Percentiles rank a stretch among this genome's conserved stretches.
phyloP scores from a whole-genome alignment of 2,329 filamentous ascomycete genomes.

The Penicillium crustosum region DNA sequence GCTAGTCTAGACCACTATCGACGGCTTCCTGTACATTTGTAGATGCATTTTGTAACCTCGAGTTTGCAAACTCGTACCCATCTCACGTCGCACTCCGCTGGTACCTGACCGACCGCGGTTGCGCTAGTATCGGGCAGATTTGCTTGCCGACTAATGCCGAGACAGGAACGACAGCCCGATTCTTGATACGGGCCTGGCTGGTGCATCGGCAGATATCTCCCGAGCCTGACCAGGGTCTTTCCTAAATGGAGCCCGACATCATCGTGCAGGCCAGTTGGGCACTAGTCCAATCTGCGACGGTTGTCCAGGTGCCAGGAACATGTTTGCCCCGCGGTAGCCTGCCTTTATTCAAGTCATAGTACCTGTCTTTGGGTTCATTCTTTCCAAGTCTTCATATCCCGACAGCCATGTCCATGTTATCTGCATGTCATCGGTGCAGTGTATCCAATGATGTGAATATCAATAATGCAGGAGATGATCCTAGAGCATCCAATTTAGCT shows the following conservation, averaged over 20 bases:
- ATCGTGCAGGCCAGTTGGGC: conserved; percentile 24
- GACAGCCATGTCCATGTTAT: background rate
- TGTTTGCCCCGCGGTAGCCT: background rate
- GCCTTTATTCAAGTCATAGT: background rate
- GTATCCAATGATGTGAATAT: conserved; percentile 3
- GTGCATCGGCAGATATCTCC: conserved; percentile 16
- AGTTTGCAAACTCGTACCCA: background rate
- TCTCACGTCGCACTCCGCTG: conserved; percentile 7
- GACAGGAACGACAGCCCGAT: conserved; percentile 21
- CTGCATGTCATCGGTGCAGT: conserved; percentile 1
- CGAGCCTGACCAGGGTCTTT: conserved; percentile 10
- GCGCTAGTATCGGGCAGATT: conserved; percentile 28
- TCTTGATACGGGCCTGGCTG: conserved; percentile 16
- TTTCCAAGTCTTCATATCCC: background rate
- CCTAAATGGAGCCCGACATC: conserved; percentile 18
- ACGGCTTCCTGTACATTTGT: background rate
- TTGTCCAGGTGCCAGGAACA: conserved; percentile 13
- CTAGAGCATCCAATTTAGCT: background rate
- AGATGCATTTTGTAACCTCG: background rate
- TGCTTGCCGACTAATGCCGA: conserved; percentile 23
- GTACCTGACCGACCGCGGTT: conserved; percentile 12
- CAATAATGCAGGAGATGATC: background rate
- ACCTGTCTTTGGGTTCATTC: background rate
- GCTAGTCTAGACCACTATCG: conserved; percentile 14
- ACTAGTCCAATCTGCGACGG: conserved; percentile 9